Percentiles rank a stretch among this genome's conserved stretches.
Evolutionary conservation across 2,329 filamentous ascomycete species (phyloP).

Genomic region (Fusarium albidum): DNA sequence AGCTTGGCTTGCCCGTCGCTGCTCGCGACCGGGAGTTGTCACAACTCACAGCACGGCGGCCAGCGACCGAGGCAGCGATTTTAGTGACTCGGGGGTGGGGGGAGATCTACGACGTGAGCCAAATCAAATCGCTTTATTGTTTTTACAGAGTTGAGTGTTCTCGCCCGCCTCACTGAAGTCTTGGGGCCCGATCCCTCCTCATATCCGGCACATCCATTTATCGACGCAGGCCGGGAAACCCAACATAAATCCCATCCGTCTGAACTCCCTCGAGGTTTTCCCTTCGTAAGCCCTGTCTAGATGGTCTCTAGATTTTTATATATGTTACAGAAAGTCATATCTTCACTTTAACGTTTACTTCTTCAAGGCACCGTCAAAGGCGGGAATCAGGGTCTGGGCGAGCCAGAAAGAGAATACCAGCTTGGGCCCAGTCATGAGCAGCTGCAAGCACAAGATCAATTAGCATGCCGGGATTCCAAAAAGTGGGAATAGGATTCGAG

Average conservation of each 20-base stretch:
- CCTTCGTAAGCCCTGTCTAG: conserved; percentile 17
- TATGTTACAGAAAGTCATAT: conserved; percentile 22
- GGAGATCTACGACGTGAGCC: conserved; percentile 18
- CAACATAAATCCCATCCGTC: conserved; percentile 34
- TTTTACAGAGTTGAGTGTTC: conserved; percentile 43
- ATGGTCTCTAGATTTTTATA: conserved; percentile 17
- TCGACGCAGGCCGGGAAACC: conserved; percentile 25
- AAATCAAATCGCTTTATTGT: conserved; percentile 44
- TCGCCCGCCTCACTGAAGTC: conserved; percentile 20
- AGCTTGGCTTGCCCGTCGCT: conserved; percentile 12
- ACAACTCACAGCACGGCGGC: background rate
- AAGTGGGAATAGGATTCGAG: conserved; percentile 18
- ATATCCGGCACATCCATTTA: conserved; percentile 36
- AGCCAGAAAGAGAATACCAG: conserved; percentile 99
- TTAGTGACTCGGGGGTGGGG: background rate
- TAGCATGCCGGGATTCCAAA: conserved; percentile 14
- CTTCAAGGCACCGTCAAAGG: conserved; percentile 70
- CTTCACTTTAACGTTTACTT: conserved; percentile 26
- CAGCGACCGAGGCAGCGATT: background rate
- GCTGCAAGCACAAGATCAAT: conserved; percentile 52
- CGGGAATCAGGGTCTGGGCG: conserved; percentile 95
- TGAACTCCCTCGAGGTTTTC: conserved; percentile 30
- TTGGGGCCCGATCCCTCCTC: conserved; percentile 25
- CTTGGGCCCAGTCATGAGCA: conserved; percentile 99
- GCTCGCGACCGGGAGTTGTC: conserved; percentile 17